Percentiles rank a stretch among this genome's conserved stretches.
phyloP scores from a whole-genome alignment of 768 basidiomycete species.

The Pleurotus salmoneostramineus region DNA sequence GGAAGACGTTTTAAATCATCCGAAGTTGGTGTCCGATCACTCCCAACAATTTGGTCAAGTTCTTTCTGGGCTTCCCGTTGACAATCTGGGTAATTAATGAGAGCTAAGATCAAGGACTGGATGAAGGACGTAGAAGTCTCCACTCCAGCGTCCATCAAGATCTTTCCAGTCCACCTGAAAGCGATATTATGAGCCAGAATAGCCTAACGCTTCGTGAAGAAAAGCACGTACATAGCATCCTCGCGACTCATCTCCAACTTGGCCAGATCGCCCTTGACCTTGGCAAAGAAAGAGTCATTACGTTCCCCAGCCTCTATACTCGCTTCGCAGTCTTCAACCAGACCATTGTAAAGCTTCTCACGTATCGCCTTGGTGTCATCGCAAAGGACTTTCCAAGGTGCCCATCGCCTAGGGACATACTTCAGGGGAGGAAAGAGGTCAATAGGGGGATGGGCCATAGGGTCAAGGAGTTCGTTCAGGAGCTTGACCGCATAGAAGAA shows the following conservation, averaged over 20 bases:
- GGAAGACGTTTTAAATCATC: slow-evolving; percentile 20
- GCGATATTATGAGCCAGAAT: neutral
- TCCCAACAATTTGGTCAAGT: slow-evolving; percentile 19
- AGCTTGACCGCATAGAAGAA: slow-evolving; percentile 5
- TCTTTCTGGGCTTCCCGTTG: slow-evolving; percentile 19
- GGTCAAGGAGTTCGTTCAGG: slow-evolving; percentile 2
- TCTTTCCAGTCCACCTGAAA: neutral
- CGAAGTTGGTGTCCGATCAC: slow-evolving; percentile 13
- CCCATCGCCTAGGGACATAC: slow-evolving; percentile 14
- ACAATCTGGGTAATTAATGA: slow-evolving; percentile 21
- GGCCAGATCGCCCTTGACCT: neutral
- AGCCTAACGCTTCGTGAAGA: neutral
- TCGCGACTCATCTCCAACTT: neutral
- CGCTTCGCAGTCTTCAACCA: neutral
- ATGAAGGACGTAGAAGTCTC: neutral
- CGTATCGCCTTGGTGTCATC: neutral
- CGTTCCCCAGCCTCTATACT: neutral
- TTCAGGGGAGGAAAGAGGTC: slow-evolving; percentile 13
- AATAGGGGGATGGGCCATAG: slow-evolving; percentile 12
- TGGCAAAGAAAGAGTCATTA: neutral
- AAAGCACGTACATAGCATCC: neutral
- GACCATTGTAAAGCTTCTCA: neutral
- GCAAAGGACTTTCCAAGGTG: slow-evolving; percentile 12
- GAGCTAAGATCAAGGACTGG: slow-evolving; percentile 17
- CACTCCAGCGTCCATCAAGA: neutral